Percentiles rank a stretch among this genome's conserved stretches.
Conservation (phyloP, 768 basidiomycete species). For the Rubroboletus satanas region DNA sequence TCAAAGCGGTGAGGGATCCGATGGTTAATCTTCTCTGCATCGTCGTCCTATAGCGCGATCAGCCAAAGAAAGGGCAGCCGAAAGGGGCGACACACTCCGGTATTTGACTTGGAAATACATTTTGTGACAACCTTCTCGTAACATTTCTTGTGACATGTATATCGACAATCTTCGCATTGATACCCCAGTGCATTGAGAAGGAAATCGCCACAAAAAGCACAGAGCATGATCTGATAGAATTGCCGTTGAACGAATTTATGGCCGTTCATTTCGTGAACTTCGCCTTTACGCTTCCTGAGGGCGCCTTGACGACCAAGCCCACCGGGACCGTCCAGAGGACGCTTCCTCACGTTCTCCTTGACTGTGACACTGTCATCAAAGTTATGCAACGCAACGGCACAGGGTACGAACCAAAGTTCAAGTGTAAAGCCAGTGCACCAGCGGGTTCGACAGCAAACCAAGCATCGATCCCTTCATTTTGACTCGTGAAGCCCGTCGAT, state of each 20-base stretch:
- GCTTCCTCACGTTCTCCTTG: constrained; percentile 96
- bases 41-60: constrained; percentile 62
- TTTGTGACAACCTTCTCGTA: constrained; percentile 99
- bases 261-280: constrained; percentile 99
- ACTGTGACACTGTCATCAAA: constrained; percentile 46
- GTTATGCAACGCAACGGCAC: not conserved
- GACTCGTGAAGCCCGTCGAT: constrained; percentile 18
- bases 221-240: constrained; percentile 98
- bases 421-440: constrained; percentile 81
- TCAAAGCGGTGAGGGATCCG: constrained; percentile 99
- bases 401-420: constrained; percentile 82
- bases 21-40: constrained; percentile 99
- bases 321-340: constrained; percentile 86
- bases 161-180: constrained; percentile 98
- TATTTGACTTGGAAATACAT: constrained; percentile 96
- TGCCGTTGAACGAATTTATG: constrained; percentile 97
- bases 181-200: constrained; percentile 96
- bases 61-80: not conserved
- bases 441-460: constrained; percentile 98
- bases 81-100: constrained; percentile 61
- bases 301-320: constrained; percentile 98
- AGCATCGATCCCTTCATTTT: constrained; percentile 81
- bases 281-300: constrained; percentile 94
- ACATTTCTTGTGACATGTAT: constrained; percentile 98
- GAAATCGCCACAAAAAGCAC: constrained; percentile 97